Evolutionary conservation across 192 early-diverging fungal species (phyloP), one percentile per base, ranked within the genome.

Genomic region (Backusella mclennaniae): DNA sequence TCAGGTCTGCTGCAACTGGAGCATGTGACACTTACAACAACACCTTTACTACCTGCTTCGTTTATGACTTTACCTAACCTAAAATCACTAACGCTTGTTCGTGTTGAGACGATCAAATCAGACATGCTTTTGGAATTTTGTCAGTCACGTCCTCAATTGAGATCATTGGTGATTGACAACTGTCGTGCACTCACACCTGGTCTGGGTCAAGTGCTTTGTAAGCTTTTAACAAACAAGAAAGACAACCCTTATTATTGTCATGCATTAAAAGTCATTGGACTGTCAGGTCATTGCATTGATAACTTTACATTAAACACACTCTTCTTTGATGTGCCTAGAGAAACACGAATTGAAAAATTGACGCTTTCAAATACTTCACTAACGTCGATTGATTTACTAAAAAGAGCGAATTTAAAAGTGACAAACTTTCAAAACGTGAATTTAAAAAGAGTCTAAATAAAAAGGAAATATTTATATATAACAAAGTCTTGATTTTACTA

Each of bases 371-470:
- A 63, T 14, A 63, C 56, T 8, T 63, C 12, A 3, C 7, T 29
- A 12, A 4, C 11, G 26, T 26, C 56, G 9, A 63, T 63, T 3
- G 11, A 29, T 29, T 12, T 14, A 63, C 26, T 29, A 63, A 63
- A 63, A 63, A 63, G 26, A 14, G 56, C 56, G 3, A 63, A 63
- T 63, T 29, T 63, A 63, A 63, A 63, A 12, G 56, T 63, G 3
- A 63, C 26, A 26, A 26, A 63, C 56, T 63, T 63, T 63, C 26
- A 63, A 63, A 63, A 29, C 7, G 23, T 29, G 23, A 63, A 63
- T 63, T 63, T 63, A 29, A 63, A 63, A 63, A 26, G 26, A 29
- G 56, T 63, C 56, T 63, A 63, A 63, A 63, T 63, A 63, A 63
- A 63, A 63, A 63, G 53, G 53, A 63, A 26, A 63, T 63, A 63